Evolutionary conservation across 768 basidiomycete genomes (phyloP), one percentile per base, ranked within the genome.

Genomic region (Mycena galericulata): DNA sequence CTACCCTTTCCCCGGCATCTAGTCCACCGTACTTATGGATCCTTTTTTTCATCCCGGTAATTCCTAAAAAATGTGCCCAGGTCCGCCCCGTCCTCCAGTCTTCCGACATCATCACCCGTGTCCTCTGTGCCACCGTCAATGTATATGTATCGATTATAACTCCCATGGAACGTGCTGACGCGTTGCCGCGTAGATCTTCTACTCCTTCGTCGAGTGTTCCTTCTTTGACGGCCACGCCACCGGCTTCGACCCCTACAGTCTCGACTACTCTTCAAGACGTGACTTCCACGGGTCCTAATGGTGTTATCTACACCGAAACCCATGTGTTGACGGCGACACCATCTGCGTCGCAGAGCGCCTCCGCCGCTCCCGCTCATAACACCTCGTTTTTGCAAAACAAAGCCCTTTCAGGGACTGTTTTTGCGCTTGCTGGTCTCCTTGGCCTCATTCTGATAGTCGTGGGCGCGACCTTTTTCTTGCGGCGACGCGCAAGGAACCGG

Each of bases 311-410:
- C 41, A 76, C 84, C 30, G 74, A 78, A 34, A 77, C 78, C 15
- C 64, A 76, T 8, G 59, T 75, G 53, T 47, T 81, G 4, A 74
- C 76, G 38, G 77, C 76, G 1, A 41, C 77, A 32, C 67, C 82
- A 11, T 64, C 77, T 2, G 34, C 79, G 3, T 67, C 81, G 20
- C 29, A 74, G 8, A 72, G 53, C 22, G 22, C 56, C 3, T 40
- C 67, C 20, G 27, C 78, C 3, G 53, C n/a, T n/a, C n/a, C 74
- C 18, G 43, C 75, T n/a, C 30, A 24, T 12, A 36, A 10, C 43
- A 30, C 76, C 11, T 73, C 83, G 14, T 93, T 94, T 79, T 75
- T 93, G 40, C 78, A 88, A 65, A 90, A 93, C 78, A 91, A 88
- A 77, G 81, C 86, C n/a, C 80, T 89, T n/a, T 85, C 87, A 45